Base-by-base conservation (phyloP, 768 basidiomycete species). In the Russula foetens region DNA sequence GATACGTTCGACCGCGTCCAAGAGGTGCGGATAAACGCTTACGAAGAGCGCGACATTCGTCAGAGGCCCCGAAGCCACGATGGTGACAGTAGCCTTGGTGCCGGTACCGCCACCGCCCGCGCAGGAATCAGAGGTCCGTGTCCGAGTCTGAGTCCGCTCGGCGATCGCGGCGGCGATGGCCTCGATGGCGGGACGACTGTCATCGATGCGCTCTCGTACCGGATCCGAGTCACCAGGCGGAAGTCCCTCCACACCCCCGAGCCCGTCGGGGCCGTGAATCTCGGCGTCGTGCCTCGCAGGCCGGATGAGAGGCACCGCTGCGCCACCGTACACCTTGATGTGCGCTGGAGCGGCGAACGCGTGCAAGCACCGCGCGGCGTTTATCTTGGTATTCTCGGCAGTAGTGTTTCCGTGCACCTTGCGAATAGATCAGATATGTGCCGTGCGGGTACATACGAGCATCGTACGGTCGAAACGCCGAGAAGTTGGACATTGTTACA, bases 351-450 rank as follows among this genome's bases (percentile, higher is more conserved):
- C 89, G 6, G 81, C 86, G 62, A 90, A 94, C 0, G 86, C 89
- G 48, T 84, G 71, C 8, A 94, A 77, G 63, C 89, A 88, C 52
- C 87, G 77, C 0, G 89, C 86, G 0, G 90, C 90, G 65, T 96
- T 96, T 41, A 77, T 73, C 28, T 78, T 76, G 0, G 88, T 90
- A 70, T 76, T 76, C 14, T 85, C 70, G 31, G 79, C 77, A 61
- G 76, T 73, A 0, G 90, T 79, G 67, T 95, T 95, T 19, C 92
- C 92, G 70, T 93, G 89, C 2, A 86, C 86, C 91, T 92, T 28
- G 24, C 14, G 26, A 46, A 23, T 14, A 23, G 23, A 24, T 41
- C 29, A 44, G 47, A 21, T 31, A 26, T 11, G 35, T n/a, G 33
- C 28, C n/a, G 23, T 11, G 51, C 57, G 31, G 23, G 53, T 45